Conservation (phyloP, 768 basidiomycete species). For the Lentinula edodes region DNA sequence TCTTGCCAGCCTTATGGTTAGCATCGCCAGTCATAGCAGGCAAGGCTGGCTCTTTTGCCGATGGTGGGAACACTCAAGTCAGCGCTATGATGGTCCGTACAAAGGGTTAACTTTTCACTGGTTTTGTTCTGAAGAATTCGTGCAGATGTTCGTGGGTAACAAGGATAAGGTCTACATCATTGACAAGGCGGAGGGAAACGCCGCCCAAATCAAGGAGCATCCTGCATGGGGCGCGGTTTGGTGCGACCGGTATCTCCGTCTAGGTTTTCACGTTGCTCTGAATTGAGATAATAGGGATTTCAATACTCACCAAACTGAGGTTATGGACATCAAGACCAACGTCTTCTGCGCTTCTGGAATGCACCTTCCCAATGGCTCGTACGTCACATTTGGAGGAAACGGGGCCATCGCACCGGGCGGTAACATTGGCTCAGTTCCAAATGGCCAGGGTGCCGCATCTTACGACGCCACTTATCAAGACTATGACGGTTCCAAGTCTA, state of each 20-base stretch:
- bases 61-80: slow-evolving; percentile 40
- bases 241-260: slow-evolving; percentile 21
- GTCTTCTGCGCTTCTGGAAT: slow-evolving; percentile 79
- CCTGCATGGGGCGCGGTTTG: slow-evolving; percentile 73
- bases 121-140: not conserved
- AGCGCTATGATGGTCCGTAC: slow-evolving; percentile 48
- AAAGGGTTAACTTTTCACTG: slow-evolving; percentile 8
- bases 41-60: slow-evolving; percentile 37
- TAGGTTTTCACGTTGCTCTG: not conserved
- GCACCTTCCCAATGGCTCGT: slow-evolving; percentile 79
- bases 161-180: slow-evolving; percentile 80
- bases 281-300: slow-evolving; percentile 46
- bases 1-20: slow-evolving; percentile 41
- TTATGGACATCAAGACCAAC: slow-evolving; percentile 73
- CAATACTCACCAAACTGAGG: slow-evolving; percentile 44
- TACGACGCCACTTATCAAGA: slow-evolving; percentile 72
- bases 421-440: slow-evolving; percentile 43
- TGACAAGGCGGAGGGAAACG: slow-evolving; percentile 87
- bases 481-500: slow-evolving; percentile 73
- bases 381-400: slow-evolving; percentile 72
- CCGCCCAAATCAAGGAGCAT: slow-evolving; percentile 58
- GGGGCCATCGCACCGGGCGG: slow-evolving; percentile 67
- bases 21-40: slow-evolving; percentile 28
- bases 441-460: slow-evolving; percentile 38
- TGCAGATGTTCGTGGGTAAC: slow-evolving; percentile 76